phyloP scores from a whole-genome alignment of 2,329 filamentous ascomycete genomes.

The Pseudocercospora pini-densiflorae region DNA sequence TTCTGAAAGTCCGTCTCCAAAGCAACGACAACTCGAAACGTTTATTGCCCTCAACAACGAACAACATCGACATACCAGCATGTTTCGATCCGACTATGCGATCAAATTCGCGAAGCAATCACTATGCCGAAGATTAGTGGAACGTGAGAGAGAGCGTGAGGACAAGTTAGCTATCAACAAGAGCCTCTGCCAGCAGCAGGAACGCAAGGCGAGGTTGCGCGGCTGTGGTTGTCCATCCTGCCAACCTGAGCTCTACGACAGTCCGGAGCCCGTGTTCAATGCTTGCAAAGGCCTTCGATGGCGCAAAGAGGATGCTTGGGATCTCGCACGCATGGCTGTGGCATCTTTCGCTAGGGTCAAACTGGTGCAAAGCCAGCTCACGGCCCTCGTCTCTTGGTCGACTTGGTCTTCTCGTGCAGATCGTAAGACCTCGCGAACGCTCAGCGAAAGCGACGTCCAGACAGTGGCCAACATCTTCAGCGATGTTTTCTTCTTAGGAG shows the following conservation, averaged over 20 bases:
- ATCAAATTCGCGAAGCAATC: neutral
- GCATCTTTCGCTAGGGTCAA: neutral
- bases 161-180: neutral
- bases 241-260: neutral
- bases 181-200: neutral
- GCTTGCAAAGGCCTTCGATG: conserved; percentile 7
- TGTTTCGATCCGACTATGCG: neutral
- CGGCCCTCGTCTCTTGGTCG: neutral
- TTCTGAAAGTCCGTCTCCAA: neutral
- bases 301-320: conserved; percentile 13
- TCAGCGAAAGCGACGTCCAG: neutral
- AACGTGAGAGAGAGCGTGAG: neutral
- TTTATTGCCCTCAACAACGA: neutral
- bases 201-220: neutral
- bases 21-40: neutral
- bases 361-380: conserved; percentile 6
- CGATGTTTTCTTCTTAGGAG: conserved; percentile 20
- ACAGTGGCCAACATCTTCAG: conserved; percentile 17
- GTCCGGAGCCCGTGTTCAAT: neutral
- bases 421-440: neutral
- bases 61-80: neutral
- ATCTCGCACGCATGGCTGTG: conserved; percentile 13
- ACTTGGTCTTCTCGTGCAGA: neutral
- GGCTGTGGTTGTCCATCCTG: conserved; percentile 16
- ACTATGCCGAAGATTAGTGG: neutral